phyloP scores from a whole-genome alignment of 768 basidiomycete genomes.

The Ramaria rubella region DNA sequence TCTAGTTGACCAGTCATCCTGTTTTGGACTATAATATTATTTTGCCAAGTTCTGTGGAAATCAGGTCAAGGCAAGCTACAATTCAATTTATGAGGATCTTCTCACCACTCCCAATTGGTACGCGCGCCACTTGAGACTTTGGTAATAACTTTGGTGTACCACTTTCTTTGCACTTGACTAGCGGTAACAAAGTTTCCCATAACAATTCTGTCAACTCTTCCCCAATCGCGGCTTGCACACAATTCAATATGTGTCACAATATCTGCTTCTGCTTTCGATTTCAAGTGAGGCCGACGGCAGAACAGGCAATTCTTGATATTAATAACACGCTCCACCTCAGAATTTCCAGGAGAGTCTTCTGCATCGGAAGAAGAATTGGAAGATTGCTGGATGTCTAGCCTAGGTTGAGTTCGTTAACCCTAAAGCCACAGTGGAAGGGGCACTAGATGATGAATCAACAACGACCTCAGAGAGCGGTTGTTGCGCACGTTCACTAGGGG shows the following conservation, averaged over 20 bases:
- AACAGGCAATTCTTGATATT: conserved; percentile 93
- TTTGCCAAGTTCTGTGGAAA: conserved; percentile 78
- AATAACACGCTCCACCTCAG: conserved; percentile 74
- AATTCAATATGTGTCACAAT: conserved; percentile 97
- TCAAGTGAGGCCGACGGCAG: conserved; percentile 83
- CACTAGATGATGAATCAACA: conserved; percentile 25
- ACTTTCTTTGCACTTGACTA: conserved; percentile 93
- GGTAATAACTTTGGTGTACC: conserved; percentile 85
- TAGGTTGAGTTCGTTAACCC: not conserved
- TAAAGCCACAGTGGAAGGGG: conserved; percentile 9
- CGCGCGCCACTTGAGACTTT: conserved; percentile 81
- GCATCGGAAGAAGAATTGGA: conserved; percentile 21
- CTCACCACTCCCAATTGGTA: conserved; percentile 86
- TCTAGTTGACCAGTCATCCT: conserved; percentile 84
- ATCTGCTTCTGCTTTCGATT: conserved; percentile 83
- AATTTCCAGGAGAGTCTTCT: conserved; percentile 19
- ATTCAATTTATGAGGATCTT: conserved; percentile 16
- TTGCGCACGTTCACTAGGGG: conserved; percentile 42
- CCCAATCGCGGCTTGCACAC: conserved; percentile 93
- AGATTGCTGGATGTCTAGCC: conserved; percentile 2
- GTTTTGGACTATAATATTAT: conserved; percentile 97
- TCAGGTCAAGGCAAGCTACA: not conserved
- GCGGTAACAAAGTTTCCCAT: conserved; percentile 94
- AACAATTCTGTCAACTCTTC: conserved; percentile 78
- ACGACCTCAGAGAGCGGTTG: conserved; percentile 34